Conservation (phyloP, 129 eudicot genomes). For the Chrysanthemum lavandulifolium region DNA sequence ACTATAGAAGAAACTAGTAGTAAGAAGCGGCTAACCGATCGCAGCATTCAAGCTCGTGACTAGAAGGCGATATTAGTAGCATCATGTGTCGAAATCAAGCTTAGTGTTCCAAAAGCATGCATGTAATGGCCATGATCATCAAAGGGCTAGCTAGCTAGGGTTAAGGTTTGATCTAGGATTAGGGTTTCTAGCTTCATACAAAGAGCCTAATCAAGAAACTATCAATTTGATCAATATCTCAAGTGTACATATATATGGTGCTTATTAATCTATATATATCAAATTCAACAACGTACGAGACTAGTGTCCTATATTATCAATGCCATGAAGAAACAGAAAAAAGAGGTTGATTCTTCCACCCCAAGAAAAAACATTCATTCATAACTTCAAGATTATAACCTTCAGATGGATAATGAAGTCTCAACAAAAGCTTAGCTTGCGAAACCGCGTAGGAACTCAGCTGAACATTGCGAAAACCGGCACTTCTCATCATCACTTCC, state of each 20-base stretch:
- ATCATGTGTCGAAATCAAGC: too few species aligned
- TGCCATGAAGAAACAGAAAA: conserved; percentile 94
- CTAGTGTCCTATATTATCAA: conserved; percentile 10
- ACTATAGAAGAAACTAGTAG: too few species aligned
- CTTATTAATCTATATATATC: conserved; percentile 5
- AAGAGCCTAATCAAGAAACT: not conserved
- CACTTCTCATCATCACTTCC: conserved; percentile 67
- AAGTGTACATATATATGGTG: conserved; percentile 9
- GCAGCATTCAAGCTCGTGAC: too few species aligned
- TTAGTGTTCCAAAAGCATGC: too few species aligned
- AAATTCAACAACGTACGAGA: not conserved
- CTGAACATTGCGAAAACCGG: conserved; percentile 49
- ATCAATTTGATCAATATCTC: not conserved
- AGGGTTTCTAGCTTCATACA: conserved; percentile 27
- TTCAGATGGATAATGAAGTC: conserved; percentile 91
- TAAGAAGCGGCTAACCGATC: too few species aligned
- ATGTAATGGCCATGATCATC: conserved; percentile 8
- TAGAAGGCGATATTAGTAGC: too few species aligned
- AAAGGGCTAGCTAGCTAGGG: not conserved
- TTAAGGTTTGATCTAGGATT: conserved; percentile 3
- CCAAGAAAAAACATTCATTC: conserved; percentile 63
- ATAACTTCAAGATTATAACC: conserved; percentile 63
- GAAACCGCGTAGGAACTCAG: conserved; percentile 68
- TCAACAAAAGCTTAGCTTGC: conserved; percentile 72
- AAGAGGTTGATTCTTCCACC: conserved; percentile 87